A percentile compares a stretch with the other conserved stretches of the same genome.
Conservation (phyloP, 2,329 filamentous ascomycete species). For the Metarhizium rileyi region DNA sequence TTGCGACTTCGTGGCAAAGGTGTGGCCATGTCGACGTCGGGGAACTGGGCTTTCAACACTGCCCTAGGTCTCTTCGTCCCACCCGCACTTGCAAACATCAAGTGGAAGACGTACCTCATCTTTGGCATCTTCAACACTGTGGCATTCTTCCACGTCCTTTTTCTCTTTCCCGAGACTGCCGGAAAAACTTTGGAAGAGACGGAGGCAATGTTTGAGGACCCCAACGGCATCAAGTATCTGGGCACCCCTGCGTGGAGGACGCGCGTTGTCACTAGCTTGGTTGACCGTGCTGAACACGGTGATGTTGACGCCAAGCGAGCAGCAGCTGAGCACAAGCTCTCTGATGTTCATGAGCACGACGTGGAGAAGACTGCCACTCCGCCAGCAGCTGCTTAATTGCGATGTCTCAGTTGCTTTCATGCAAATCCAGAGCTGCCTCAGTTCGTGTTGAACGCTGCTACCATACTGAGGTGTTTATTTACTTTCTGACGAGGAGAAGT, state of each 20-base stretch:
- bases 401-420: background rate
- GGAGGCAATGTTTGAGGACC: constrained; percentile 39
- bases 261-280: constrained; percentile 12
- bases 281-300: constrained; percentile 15
- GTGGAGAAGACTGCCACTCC: constrained; percentile 1
- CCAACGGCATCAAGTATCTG: constrained; percentile 20
- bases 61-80: constrained; percentile 30
- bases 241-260: constrained; percentile 25
- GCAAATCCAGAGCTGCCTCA: background rate
- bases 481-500: background rate
- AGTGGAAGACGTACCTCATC: constrained; percentile 43
- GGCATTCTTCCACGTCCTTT: constrained; percentile 42
- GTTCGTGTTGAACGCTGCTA: background rate
- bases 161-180: constrained; percentile 47
- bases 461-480: background rate
- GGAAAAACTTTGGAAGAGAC: constrained; percentile 47
- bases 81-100: constrained; percentile 27
- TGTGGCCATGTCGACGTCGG: constrained; percentile 40
- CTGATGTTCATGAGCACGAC: constrained; percentile 12
- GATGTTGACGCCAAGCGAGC: constrained; percentile 17
- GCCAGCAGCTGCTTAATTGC: background rate
- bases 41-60: constrained; percentile 32
- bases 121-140: constrained; percentile 42
- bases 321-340: constrained; percentile 9
- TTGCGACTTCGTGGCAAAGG: constrained; percentile 41